Percentiles rank a stretch among this genome's conserved stretches.
Conservation (phyloP, 495 filamentous ascomycete species). For the Talaromyces trachyspermus region DNA sequence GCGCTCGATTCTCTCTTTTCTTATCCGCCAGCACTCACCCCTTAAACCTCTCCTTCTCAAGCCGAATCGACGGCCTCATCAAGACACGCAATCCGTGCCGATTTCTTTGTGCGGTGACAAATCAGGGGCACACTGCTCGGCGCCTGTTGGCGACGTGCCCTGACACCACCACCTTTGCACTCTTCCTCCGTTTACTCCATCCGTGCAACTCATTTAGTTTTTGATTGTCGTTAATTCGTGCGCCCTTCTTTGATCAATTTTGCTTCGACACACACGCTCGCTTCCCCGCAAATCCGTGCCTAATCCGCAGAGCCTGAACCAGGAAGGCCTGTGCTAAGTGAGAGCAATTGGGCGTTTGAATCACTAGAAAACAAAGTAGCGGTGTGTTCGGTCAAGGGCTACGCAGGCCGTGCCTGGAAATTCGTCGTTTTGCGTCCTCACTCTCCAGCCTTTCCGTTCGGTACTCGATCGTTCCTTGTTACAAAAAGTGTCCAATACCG, state of each 20-base stretch:
- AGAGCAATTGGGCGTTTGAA: neutral
- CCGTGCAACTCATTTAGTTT: neutral
- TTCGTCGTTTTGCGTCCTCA: conserved; percentile 6
- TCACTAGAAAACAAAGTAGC: neutral
- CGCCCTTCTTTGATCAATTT: no score
- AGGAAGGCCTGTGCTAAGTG: neutral
- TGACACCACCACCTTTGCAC: neutral
- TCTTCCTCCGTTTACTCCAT: neutral
- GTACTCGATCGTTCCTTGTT: conserved; percentile 3
- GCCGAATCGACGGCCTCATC: conserved; percentile 8
- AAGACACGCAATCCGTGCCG: no score
- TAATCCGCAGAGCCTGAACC: no score
- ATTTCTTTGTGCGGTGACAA: no score
- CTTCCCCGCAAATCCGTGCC: no score
- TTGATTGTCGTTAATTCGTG: neutral
- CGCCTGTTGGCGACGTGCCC: conserved; percentile 5
- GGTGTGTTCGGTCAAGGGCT: conserved; percentile 20
- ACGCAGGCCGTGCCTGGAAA: conserved; percentile 39
- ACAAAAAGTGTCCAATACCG: conserved; percentile 3
- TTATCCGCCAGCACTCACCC: neutral
- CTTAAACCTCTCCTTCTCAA: conserved; percentile 10
- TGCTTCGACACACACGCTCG: neutral
- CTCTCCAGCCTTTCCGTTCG: neutral
- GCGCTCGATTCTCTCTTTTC: conserved; percentile 7
- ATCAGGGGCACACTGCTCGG: conserved; percentile 6